Base-by-base conservation (phyloP, 176 grass and related monocot genomes). In the Hsuehochloa calcarea region DNA sequence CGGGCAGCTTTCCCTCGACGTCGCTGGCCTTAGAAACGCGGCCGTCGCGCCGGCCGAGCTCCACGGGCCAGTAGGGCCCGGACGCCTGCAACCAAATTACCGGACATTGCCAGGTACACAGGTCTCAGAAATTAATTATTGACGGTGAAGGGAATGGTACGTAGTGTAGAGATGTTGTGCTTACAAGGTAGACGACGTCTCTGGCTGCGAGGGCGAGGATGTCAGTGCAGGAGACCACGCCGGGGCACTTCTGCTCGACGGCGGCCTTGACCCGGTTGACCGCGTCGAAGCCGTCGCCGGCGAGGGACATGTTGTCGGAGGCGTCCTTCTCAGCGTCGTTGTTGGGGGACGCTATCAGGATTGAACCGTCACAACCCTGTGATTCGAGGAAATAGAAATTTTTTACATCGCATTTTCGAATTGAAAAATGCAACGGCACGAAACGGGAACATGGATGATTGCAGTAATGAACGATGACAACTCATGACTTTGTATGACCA, bases 241-340 rank as follows among this genome's bases (percentile, higher is more conserved):
- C 43, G 4, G 88, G 88, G 84, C 88, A 90, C 46, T 70, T 84
- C 45, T 34, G 75, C 79, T 90, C 84, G n/a, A 86, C 37, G 2
- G 84, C 88, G 0, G 75, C 22, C 44, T 86, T 90, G 72, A 86
- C 89, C 22, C 77, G 83, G 58, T 93, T 77, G 64, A 97, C 72
- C 0, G 90, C 91, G 88, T 97, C 95, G 47, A 92, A 97, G 56
- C 95, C 95, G 37, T 97, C 96, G 23, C 96, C 96, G 43, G 96
- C 95, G 81, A 97, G 92, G 39, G 95, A 97, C 29, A 84, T 45
- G 75, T 97, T 88, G 86, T 97, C 95, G 1, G 60, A 3, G 2
- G 95, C 87, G 52, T 97, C 89, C 89, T 93, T 97, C 92, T 97
- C 92, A 16, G 95, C 90, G 45, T 97, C 92, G 15, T 70, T 20